Evolutionary conservation across 352 stramenopile species (phyloP).

Genomic region (Phytophthora colocasiae): DNA sequence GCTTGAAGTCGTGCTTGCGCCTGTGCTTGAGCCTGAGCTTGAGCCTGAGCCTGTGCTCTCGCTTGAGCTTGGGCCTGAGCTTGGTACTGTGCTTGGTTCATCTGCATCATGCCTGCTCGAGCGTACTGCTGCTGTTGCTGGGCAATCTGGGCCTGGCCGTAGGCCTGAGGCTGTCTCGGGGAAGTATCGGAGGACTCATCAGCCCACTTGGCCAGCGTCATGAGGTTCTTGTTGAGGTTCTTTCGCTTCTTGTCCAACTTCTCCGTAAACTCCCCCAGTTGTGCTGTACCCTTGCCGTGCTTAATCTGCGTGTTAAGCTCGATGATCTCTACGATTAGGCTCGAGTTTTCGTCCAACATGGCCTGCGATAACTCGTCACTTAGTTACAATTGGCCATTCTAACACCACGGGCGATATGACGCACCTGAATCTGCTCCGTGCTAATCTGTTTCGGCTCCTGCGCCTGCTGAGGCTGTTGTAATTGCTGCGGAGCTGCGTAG

Average conservation of each 20-base stretch:
- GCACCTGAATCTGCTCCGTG: conserved; percentile 86
- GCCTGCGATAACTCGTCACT: conserved; percentile 39
- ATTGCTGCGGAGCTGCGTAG: conserved; percentile 31
- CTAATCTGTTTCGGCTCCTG: conserved; percentile 72
- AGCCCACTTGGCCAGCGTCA: conserved; percentile 90
- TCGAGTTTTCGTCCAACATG: conserved; percentile 90
- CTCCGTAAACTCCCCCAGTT: conserved; percentile 82
- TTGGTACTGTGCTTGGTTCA: conserved; percentile 45
- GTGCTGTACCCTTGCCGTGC: conserved; percentile 76
- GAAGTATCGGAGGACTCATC: conserved; percentile 84
- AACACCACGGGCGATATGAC: background rate
- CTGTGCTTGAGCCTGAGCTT: conserved; percentile 37
- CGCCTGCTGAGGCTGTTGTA: conserved; percentile 22
- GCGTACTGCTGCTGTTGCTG: conserved; percentile 50
- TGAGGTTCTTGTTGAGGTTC: conserved; percentile 91
- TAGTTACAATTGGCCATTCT: background rate
- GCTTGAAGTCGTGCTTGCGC: conserved; percentile 38
- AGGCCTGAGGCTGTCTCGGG: conserved; percentile 45
- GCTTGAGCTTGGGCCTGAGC: conserved; percentile 35
- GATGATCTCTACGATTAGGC: conserved; percentile 90
- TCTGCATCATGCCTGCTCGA: conserved; percentile 41
- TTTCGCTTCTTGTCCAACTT: conserved; percentile 92
- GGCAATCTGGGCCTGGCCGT: conserved; percentile 39
- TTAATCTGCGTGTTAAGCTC: conserved; percentile 90
- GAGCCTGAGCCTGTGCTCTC: conserved; percentile 31